Base-by-base conservation (phyloP, 2,329 filamentous ascomycete species). In the Rutstroemia sydowiana region DNA sequence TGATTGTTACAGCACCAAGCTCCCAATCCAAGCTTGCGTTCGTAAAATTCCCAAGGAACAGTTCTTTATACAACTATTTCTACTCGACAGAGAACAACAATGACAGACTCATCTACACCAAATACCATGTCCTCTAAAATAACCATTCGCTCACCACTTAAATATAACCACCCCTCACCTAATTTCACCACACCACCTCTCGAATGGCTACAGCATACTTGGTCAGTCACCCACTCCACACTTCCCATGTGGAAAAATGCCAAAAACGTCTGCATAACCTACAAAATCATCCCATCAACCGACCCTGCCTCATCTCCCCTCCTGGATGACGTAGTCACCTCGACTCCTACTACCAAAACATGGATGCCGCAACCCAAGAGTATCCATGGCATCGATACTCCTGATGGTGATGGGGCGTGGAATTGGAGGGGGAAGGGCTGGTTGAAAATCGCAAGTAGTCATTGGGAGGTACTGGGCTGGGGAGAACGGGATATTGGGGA, bases 401-500 rank as follows among this genome's bases (percentile, higher is more conserved):
- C 69, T 58, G 65, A 57, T 18, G 65, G 68, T 48, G 63, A 67
- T 42, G 73, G 56, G 1, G 71, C 70, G 31, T 87, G 86, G 82
- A 75, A 85, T 61, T 95, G 89, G 89, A 75, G 87, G 43, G 89
- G 89, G 8, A 87, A 82, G 62, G 86, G 88, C 8, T 79, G 77
- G 78, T 69, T 95, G 55, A 78, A 76, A 65, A 82, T 92, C 59
- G 85, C 87, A 23, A 77, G 74, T 14, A 84, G 79, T 42, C 82
- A 88, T 63, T 95, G 89, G 89, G 87, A 95, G 73, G 71, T 93
- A 2, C 68, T 95, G 16, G 88, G 85, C 3, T 91, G 81, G 75
- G 88, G 88, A 4, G 73, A 66, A 30, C 69, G 69, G 1, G 63
- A 51, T 13, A 72, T 64, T 18, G 16, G 69, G 69, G 0, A 61